Conservation (phyloP, 208 protist genomes). For the Leishmania mexicana region DNA sequence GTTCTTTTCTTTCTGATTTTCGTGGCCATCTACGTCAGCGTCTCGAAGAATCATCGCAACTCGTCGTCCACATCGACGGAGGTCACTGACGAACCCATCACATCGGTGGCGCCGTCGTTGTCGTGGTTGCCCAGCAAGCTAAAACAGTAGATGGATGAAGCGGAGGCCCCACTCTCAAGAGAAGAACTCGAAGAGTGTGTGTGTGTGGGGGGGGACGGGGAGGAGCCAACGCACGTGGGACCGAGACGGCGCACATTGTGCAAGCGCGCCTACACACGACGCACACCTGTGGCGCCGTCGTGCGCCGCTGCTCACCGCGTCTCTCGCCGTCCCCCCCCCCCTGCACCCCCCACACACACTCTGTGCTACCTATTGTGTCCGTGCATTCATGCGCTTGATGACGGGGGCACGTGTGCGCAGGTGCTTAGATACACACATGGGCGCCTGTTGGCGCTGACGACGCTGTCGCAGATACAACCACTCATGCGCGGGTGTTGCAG, state of each 20-base stretch:
- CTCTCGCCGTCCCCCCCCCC: background rate
- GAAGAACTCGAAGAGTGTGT: background rate
- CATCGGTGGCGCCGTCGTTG: slow-evolving; percentile 18
- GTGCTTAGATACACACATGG: background rate
- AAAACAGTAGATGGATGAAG: background rate
- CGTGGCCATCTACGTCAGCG: slow-evolving; percentile 62
- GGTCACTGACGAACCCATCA: slow-evolving; percentile 35
- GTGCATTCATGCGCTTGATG: background rate
- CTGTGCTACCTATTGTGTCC: background rate
- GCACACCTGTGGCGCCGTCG: background rate
- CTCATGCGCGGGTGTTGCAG: background rate
- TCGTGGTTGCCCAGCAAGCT: background rate
- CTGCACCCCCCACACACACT: background rate
- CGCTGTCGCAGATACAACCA: background rate
- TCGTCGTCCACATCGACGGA: slow-evolving; percentile 23
- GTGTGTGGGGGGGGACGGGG: no score
- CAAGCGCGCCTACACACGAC: background rate
- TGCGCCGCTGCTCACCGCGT: background rate
- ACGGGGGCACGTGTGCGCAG: background rate
- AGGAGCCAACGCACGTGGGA: background rate
- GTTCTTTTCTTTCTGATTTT: slow-evolving; percentile 68
- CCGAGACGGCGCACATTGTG: background rate
- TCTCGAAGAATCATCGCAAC: slow-evolving; percentile 34
- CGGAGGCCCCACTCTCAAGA: background rate
- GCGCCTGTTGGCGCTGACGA: background rate